A percentile compares a stretch with the other conserved stretches of the same genome.
Evolutionary conservation across 176 grass and related monocot species (phyloP).

Genomic region (Rhipidocladum racemiflorum): DNA sequence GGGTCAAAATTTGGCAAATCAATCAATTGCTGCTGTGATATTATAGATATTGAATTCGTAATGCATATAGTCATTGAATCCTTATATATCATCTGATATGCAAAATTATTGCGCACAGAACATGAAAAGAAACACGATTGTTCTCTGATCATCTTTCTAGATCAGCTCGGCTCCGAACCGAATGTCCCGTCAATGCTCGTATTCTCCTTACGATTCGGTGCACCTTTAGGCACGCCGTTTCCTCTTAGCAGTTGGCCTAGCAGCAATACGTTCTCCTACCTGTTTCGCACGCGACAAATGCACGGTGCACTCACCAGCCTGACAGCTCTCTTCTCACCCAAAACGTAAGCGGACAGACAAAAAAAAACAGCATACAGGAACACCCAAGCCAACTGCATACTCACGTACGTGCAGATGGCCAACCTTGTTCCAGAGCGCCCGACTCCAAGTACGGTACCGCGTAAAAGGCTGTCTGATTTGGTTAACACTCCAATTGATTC

Average conservation of each 20-base stretch:
- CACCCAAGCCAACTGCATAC: not conserved
- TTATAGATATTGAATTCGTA: not conserved
- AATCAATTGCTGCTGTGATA: not conserved
- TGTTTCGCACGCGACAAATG: not conserved
- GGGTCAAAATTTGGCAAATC: not conserved
- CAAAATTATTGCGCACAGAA: not conserved
- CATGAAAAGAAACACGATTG: not conserved
- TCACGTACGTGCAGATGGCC: not conserved
- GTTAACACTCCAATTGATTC: too few species aligned
- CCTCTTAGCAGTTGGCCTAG: constrained; percentile 8
- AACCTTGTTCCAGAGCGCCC: not conserved
- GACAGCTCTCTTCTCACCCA: not conserved
- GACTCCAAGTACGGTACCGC: not conserved
- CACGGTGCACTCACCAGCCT: not conserved
- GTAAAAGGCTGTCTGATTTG: too few species aligned
- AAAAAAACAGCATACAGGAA: not conserved
- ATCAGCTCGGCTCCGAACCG: not conserved
- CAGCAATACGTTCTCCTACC: not conserved
- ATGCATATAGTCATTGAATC: not conserved
- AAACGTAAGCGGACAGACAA: not conserved
- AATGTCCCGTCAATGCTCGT: not conserved
- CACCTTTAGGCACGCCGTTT: not conserved
- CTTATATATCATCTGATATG: not conserved
- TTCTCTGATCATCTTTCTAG: not conserved
- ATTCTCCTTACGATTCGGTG: too few species aligned